Evolutionary conservation across 2,329 filamentous ascomycete genomes (phyloP).

Genomic region (Fusarium sp.): DNA sequence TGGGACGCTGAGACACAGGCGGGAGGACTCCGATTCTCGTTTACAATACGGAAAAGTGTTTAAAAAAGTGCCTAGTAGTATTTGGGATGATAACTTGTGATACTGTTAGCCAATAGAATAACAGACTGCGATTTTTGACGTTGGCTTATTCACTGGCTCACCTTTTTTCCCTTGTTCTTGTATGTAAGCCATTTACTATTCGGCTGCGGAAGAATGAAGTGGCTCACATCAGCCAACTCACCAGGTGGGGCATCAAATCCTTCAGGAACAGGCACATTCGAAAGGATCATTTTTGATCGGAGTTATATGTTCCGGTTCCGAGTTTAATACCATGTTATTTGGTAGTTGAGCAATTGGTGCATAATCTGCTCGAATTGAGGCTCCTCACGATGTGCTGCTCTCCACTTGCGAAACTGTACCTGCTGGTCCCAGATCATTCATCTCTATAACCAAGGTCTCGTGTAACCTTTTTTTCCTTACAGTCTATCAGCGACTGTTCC

Average conservation of each 20-base stretch:
- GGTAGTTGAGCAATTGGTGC: neutral
- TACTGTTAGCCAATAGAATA: neutral
- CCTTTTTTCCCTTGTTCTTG: neutral
- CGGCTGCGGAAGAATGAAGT: neutral
- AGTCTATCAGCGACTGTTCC: too few relatives aligned
- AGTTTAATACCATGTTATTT: neutral
- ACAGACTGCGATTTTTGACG: neutral
- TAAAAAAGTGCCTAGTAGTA: too few relatives aligned
- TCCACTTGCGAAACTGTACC: neutral
- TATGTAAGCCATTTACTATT: neutral
- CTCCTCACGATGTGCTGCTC: neutral
- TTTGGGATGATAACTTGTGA: neutral
- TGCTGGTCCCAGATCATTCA: neutral
- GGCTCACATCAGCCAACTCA: conserved; percentile 1
- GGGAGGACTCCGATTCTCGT: neutral
- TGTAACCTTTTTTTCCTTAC: neutral
- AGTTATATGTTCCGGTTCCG: neutral
- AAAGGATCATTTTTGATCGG: neutral
- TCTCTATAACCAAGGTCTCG: neutral
- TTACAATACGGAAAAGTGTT: neutral
- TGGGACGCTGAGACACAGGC: neutral
- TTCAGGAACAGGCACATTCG: neutral
- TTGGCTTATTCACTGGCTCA: neutral
- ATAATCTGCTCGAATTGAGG: neutral
- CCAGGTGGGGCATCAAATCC: neutral